Percentiles rank a stretch among this genome's conserved stretches.
These are phyloP conservation scores for Ganoderma leucocontextum DNA, from an alignment of 1,284 basidiomycete genomes.

Conservation along the genomic window DNA sequence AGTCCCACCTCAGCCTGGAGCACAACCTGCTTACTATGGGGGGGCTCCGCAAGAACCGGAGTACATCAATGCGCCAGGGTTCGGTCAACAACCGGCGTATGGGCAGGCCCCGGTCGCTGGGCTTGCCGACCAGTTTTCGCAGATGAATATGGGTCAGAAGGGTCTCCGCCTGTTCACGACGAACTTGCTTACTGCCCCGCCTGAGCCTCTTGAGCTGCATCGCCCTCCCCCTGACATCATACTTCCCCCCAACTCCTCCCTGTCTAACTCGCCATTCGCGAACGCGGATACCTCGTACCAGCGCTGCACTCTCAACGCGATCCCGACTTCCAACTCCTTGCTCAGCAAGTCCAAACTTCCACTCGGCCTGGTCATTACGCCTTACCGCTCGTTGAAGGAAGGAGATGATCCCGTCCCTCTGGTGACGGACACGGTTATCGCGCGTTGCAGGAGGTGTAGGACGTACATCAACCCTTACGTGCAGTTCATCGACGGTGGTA, in stretches of 20 bases:
- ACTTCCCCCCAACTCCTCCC: conserved; percentile 83
- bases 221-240: conserved; percentile 89
- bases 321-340: conserved; percentile 93
- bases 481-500: conserved; percentile 98
- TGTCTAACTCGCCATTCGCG: conserved; percentile 83
- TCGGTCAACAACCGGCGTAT: conserved; percentile 60
- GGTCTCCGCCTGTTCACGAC: conserved; percentile 81
- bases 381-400: conserved; percentile 77
- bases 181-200: conserved; percentile 90
- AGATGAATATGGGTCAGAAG: conserved; percentile 86
- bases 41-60: conserved; percentile 54
- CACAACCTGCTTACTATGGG: conserved; percentile 58
- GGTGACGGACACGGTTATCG: conserved; percentile 89
- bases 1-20: conserved; percentile 47
- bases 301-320: conserved; percentile 90
- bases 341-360: conserved; percentile 95
- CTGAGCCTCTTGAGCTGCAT: conserved; percentile 87
- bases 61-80: conserved; percentile 62
- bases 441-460: conserved; percentile 95
- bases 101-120: conserved; percentile 65
- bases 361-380: conserved; percentile 90
- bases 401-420: conserved; percentile 38
- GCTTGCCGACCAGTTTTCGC: conserved; percentile 85
- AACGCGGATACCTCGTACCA: conserved; percentile 95
- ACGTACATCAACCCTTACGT: conserved; percentile 99